Evolutionary conservation across 768 basidiomycete species (phyloP).

Genomic region (Tulasnella sp.): DNA sequence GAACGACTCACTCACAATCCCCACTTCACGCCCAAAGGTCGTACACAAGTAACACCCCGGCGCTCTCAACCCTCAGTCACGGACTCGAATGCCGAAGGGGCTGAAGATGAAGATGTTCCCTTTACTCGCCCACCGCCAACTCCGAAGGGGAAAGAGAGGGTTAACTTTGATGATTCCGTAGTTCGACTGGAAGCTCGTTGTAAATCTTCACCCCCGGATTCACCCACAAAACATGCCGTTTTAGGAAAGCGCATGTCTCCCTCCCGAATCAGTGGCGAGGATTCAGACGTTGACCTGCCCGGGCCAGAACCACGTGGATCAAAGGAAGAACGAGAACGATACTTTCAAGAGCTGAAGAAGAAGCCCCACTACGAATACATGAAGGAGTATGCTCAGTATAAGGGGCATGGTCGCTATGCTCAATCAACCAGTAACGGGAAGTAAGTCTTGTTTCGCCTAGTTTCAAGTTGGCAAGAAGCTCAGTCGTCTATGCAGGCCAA

Average conservation of each 20-base stretch:
- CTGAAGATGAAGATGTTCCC: too few species aligned
- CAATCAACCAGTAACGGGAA: slow-evolving; percentile 21
- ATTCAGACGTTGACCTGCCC: background rate
- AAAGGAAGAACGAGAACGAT: background rate
- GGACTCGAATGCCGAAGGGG: too few species aligned
- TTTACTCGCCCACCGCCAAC: too few species aligned
- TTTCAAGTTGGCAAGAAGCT: slow-evolving; percentile 12
- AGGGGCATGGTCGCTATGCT: slow-evolving; percentile 48
- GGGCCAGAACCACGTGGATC: background rate
- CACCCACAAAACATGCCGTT: background rate
- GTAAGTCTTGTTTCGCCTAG: slow-evolving; percentile 16
- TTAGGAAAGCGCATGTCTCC: background rate
- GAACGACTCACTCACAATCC: too few species aligned
- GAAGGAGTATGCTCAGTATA: slow-evolving; percentile 24
- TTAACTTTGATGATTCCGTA: too few species aligned
- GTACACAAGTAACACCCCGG: too few species aligned
- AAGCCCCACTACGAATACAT: background rate
- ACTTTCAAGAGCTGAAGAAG: too few species aligned
- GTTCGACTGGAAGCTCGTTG: background rate
- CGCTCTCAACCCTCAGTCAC: too few species aligned
- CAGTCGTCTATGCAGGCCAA: slow-evolving; percentile 22
- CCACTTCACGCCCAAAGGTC: too few species aligned
- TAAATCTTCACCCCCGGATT: background rate
- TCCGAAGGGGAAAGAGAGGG: too few species aligned
- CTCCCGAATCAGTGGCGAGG: background rate